Conservation (phyloP, 768 basidiomycete species). For the Ramaria rubella region DNA sequence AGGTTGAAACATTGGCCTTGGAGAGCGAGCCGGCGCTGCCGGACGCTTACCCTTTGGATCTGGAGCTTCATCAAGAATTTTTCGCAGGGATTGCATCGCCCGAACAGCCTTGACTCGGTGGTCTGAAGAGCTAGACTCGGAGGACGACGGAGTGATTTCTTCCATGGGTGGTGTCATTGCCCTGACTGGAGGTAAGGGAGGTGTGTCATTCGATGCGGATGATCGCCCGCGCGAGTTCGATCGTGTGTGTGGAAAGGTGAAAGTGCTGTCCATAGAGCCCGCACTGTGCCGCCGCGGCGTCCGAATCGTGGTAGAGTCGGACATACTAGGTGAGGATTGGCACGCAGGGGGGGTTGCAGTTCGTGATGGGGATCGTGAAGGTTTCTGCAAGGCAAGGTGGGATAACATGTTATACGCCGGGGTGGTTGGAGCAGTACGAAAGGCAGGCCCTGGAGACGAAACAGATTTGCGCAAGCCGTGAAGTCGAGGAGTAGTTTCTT, state of each 20-base stretch:
- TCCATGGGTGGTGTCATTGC: conserved; percentile 53
- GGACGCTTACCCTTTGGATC: conserved; percentile 13
- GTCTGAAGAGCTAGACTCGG: conserved; percentile 47
- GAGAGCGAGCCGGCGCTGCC: conserved; percentile 17
- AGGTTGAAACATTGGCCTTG: conserved; percentile 37
- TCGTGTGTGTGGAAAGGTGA: conserved; percentile 23
- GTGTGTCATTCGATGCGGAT: neutral
- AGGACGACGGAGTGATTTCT: conserved; percentile 46
- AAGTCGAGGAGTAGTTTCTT: conserved; percentile 8
- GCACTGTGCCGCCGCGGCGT: conserved; percentile 10
- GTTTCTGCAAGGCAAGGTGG: conserved; percentile 36
- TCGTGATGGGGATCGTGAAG: conserved; percentile 15
- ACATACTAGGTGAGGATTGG: neutral
- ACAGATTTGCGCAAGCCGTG: conserved; percentile 13
- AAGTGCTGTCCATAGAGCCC: conserved; percentile 22
- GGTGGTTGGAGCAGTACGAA: conserved; percentile 27
- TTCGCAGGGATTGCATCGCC: conserved; percentile 60
- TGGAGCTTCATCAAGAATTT: conserved; percentile 51
- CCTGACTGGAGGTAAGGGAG: conserved; percentile 22
- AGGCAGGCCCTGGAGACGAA: conserved; percentile 16
- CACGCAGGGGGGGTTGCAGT: conserved; percentile 2
- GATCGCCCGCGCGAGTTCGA: conserved; percentile 3
- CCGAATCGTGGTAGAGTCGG: conserved; percentile 5
- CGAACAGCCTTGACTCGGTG: conserved; percentile 45
- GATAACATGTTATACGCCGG: conserved; percentile 60